Base-by-base conservation (phyloP, 2,329 filamentous ascomycete genomes). In the Fusarium ambrosium region DNA sequence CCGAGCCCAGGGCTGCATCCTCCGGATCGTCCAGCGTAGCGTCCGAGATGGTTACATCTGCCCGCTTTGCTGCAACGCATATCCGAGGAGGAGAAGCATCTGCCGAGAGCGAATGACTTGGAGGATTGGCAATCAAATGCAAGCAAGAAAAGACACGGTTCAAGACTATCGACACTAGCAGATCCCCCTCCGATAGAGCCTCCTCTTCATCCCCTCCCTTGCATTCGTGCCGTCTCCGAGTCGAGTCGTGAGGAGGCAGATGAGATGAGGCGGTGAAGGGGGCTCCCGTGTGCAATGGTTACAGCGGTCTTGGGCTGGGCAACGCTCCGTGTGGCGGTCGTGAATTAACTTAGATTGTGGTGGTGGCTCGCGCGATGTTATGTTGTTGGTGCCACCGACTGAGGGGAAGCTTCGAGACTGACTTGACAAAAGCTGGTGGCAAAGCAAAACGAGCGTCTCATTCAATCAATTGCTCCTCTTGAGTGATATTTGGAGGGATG, bases 261-360 rank as follows among this genome's bases (percentile, higher is more conserved):
- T 51, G 62, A 68, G 29, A 62, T 73, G 71, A 73, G 71, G 71
- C 71, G 71, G 71, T 73, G 71, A 73, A 64, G 55, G 24, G 22
- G 67, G 29, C 55, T 69, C 62, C 39, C 56, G 56, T 53, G 53
- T 53, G 60, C 20, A 45, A 48, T 65, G 61, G 70, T 72, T 58
- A 62, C 61, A 62, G 34, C 60, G 67, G 56, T 51, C 51, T 37
- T 37, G 27, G 37, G 39, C 59, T 65, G 62, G 56, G 24, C 34
- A 66, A 20, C 65, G 34, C 22, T 59, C 9, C 62, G 41, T 59
- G 68, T 74, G 71, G 67, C 68, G 69, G 61, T 27, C 56, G 55
- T 66, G 62, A 41, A 37, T 48, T 58, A 43, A 43, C 41, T 43
- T 43, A 60, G 61, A 63, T 71, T 66, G 68, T 71, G 55, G 68